A percentile compares a stretch with the other conserved stretches of the same genome.
Evolutionary conservation across 805 yeast genomes (phyloP).

Genomic region (Scheffersomyces stipitis): DNA sequence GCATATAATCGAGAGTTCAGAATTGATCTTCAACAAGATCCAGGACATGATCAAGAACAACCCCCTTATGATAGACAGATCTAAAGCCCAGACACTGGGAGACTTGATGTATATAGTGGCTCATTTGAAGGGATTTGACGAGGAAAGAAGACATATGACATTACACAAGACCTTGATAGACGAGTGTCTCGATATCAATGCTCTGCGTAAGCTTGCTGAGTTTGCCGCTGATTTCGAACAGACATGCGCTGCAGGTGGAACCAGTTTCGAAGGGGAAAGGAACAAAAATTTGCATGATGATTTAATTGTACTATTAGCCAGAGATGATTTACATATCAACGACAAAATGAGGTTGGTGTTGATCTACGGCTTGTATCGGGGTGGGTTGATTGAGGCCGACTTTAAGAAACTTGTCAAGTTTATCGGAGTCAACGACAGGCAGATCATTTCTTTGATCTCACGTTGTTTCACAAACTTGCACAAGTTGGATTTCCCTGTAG

Average conservation of each 20-base stretch:
- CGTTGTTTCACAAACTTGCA: conserved; percentile 42
- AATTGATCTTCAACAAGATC: conserved; percentile 55
- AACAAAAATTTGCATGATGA: conserved; percentile 60
- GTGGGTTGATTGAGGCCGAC: conserved; percentile 77
- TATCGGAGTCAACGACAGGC: conserved; percentile 43
- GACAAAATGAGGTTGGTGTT: conserved; percentile 77
- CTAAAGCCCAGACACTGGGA: conserved; percentile 61
- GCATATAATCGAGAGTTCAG: conserved; percentile 75
- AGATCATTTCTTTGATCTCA: conserved; percentile 59
- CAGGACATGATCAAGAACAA: conserved; percentile 68
- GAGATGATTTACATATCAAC: conserved; percentile 48
- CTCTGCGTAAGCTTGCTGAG: conserved; percentile 59
- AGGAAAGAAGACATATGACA: conserved; percentile 59
- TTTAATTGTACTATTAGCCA: conserved; percentile 53
- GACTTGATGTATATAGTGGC: conserved; percentile 78
- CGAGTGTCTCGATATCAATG: conserved; percentile 61
- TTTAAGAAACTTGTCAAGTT: conserved; percentile 65
- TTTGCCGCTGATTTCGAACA: conserved; percentile 83
- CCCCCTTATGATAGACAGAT: conserved; percentile 71
- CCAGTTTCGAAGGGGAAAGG: conserved; percentile 64
- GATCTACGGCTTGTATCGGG: conserved; percentile 75
- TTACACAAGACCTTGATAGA: conserved; percentile 63
- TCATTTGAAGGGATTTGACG: conserved; percentile 64
- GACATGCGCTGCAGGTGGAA: conserved; percentile 70
- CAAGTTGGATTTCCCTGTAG: conserved; percentile 56